Evolutionary conservation across 2,329 filamentous ascomycete genomes (phyloP).

Genomic region (Amesomyces nigricolor): DNA sequence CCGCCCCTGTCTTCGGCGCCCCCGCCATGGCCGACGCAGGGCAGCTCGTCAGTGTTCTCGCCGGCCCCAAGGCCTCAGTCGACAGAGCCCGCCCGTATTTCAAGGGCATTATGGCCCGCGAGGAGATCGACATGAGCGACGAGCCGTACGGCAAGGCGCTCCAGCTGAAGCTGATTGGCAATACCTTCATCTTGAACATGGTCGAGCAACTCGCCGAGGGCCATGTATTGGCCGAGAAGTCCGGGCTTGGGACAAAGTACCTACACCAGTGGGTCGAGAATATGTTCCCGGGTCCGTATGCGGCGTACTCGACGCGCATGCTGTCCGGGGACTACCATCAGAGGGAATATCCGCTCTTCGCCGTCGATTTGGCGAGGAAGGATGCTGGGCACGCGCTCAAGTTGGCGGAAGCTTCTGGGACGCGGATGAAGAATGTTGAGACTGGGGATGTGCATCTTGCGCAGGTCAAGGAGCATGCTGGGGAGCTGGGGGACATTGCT

Average conservation of each 20-base stretch:
- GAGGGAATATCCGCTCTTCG: conserved; percentile 73
- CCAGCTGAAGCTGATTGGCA: conserved; percentile 76
- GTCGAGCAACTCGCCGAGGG: conserved; percentile 74
- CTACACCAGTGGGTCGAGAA: conserved; percentile 66
- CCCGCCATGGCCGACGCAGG: conserved; percentile 66
- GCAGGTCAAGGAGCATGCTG: conserved; percentile 60
- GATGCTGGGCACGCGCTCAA: conserved; percentile 69
- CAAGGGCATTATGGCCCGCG: conserved; percentile 64
- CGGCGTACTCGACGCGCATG: conserved; percentile 71
- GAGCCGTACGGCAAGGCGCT: conserved; percentile 64
- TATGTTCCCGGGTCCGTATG: conserved; percentile 71
- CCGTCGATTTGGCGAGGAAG: conserved; percentile 75
- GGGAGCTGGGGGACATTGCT: conserved; percentile 70
- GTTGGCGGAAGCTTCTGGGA: conserved; percentile 58
- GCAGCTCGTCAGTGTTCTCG: conserved; percentile 66
- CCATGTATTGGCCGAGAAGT: conserved; percentile 73
- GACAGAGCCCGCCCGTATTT: conserved; percentile 64
- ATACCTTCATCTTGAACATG: conserved; percentile 81
- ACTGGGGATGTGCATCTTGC: conserved; percentile 64
- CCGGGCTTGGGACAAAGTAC: conserved; percentile 64
- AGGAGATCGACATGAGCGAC: conserved; percentile 64
- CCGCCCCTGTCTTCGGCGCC: conserved; percentile 64
- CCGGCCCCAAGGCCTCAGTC: conserved; percentile 56
- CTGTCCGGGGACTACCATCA: conserved; percentile 68
- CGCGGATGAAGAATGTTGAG: conserved; percentile 58